These are phyloP conservation scores for Macrophomina pseudophaseolina DNA, from an alignment of 2,329 filamentous ascomycete genomes.

Conservation along the genomic window DNA sequence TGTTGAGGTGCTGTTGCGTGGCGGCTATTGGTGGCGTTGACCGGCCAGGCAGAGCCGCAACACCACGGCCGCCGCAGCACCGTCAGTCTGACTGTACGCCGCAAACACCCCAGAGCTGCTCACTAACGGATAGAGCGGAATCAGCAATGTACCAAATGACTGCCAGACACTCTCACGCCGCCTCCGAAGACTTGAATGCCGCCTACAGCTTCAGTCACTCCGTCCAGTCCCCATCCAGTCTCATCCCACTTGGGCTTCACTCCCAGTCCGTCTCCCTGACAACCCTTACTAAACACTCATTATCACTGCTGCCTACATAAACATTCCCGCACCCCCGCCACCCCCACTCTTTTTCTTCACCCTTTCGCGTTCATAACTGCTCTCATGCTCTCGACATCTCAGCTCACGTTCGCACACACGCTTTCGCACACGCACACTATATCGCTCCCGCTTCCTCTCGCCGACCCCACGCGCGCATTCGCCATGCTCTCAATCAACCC, in stretches of 20 bases:
- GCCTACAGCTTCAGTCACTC: neutral
- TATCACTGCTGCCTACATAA: neutral
- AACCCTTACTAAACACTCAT: neutral
- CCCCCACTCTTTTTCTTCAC: neutral
- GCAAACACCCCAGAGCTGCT: neutral
- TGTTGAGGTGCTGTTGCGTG: neutral
- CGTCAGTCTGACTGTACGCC: neutral
- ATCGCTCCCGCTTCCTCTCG: neutral
- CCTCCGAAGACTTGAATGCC: neutral
- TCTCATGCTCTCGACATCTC: neutral
- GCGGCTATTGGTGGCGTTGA: neutral
- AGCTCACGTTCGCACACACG: slow-evolving; percentile 1
- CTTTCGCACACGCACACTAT: neutral
- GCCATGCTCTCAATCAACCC: neutral
- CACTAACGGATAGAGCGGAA: neutral
- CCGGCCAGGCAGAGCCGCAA: slow-evolving; percentile 7
- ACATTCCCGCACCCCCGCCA: neutral
- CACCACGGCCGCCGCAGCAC: neutral
- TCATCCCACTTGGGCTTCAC: neutral
- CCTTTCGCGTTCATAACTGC: neutral
- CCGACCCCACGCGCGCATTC: neutral
- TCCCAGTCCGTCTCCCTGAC: neutral
- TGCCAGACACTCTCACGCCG: neutral
- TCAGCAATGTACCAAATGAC: neutral
- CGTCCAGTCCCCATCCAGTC: neutral